Conservation (phyloP, 768 basidiomycete species). For the Lactarius sp. region DNA sequence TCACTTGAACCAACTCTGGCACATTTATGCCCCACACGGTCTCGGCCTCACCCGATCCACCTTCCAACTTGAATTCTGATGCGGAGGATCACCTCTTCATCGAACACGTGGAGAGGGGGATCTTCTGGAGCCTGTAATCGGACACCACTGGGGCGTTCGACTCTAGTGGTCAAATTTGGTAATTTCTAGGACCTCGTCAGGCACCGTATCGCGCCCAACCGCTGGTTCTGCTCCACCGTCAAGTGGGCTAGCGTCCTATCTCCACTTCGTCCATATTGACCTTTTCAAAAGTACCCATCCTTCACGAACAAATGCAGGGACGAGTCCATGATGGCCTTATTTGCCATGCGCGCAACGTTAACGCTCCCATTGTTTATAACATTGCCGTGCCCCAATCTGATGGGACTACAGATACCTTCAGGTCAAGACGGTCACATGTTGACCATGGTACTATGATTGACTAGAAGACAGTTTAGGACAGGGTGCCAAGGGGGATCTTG, state of each 20-base stretch:
- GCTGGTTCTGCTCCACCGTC: neutral
- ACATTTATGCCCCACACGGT: conserved; percentile 38
- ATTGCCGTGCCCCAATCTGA: neutral
- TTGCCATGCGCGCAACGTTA: neutral
- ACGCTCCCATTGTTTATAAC: neutral
- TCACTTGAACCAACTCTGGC: conserved; percentile 75
- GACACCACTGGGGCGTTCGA: conserved; percentile 70
- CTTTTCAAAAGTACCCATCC: neutral
- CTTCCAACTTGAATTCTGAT: neutral
- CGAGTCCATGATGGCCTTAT: neutral
- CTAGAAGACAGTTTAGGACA: neutral
- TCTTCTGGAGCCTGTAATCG: conserved; percentile 66
- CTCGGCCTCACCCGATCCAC: neutral
- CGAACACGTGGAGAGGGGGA: conserved; percentile 67
- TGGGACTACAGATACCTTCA: neutral
- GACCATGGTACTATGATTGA: neutral
- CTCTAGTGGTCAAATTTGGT: conserved; percentile 53
- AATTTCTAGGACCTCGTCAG: conserved; percentile 27
- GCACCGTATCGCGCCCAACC: neutral
- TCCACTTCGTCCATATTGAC: neutral
- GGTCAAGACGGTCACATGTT: neutral
- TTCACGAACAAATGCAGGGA: neutral
- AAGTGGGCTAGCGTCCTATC: neutral
- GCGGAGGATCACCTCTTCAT: conserved; percentile 61
- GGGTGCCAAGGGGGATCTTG: neutral